Percentiles rank a stretch among this genome's conserved stretches.
These are phyloP conservation scores for Globisporangium spiculum DNA, from an alignment of 352 stramenopile species.

Conservation along the genomic window DNA sequence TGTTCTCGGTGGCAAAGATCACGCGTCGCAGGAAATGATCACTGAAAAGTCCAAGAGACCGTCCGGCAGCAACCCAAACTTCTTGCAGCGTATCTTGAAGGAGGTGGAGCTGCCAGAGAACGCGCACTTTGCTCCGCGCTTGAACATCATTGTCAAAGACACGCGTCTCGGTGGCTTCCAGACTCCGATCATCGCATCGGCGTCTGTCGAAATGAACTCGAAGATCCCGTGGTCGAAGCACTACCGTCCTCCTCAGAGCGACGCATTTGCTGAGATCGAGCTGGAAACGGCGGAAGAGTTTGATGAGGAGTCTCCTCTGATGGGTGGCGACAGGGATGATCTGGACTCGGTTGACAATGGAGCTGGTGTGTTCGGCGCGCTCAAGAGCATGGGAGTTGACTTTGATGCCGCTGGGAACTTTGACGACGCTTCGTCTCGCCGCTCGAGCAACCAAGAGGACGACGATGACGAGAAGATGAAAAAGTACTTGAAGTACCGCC, in stretches of 20 bases:
- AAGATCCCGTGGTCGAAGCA: conserved; percentile 85
- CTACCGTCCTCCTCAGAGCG: conserved; percentile 64
- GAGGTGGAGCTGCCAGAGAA: conserved; percentile 86
- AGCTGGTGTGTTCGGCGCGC: conserved; percentile 80
- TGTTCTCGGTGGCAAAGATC: conserved; percentile 79
- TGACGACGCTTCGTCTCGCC: conserved; percentile 49
- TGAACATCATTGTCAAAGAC: conserved; percentile 91
- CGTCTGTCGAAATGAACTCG: conserved; percentile 78
- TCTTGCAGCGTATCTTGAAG: conserved; percentile 88
- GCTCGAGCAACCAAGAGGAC: conserved; percentile 43
- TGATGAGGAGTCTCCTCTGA: conserved; percentile 49
- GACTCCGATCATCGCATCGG: conserved; percentile 79
- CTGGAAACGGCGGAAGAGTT: conserved; percentile 58
- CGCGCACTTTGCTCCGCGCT: conserved; percentile 79
- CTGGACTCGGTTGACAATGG: conserved; percentile 64
- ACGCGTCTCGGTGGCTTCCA: conserved; percentile 85
- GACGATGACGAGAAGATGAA: conserved; percentile 65
- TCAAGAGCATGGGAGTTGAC: conserved; percentile 84
- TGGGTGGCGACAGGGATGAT: conserved; percentile 29
- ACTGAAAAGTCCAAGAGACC: conserved; percentile 85
- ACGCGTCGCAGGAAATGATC: conserved; percentile 80
- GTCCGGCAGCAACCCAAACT: conserved; percentile 85
- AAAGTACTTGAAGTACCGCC: conserved; percentile 79
- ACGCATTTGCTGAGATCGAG: conserved; percentile 68
- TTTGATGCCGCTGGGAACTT: conserved; percentile 66